Evolutionary conservation across 2,329 filamentous ascomycete species (phyloP).

Genomic region (Nemania diffusa): DNA sequence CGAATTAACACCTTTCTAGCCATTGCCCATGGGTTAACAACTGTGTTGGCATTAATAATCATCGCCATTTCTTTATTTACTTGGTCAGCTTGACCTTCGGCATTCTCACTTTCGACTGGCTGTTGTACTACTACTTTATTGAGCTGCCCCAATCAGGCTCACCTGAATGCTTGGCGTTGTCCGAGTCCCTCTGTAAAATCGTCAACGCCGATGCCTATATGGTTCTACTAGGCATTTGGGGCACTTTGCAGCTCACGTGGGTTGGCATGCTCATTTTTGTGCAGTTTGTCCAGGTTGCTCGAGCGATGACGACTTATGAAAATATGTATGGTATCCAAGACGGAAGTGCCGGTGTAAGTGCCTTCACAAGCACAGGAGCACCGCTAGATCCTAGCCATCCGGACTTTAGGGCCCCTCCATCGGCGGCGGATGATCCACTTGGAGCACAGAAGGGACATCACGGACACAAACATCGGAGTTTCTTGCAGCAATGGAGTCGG

Average conservation of each 20-base stretch:
- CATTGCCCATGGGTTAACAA: constrained; percentile 99
- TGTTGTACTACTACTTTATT: constrained; percentile 79
- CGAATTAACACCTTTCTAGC: constrained; percentile 57
- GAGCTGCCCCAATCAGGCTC: constrained; percentile 63
- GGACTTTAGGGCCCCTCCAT: constrained; percentile 62
- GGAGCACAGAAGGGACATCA: constrained; percentile 55
- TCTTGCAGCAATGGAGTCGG: constrained; percentile 81
- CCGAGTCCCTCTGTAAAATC: constrained; percentile 77
- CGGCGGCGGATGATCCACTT: constrained; percentile 54
- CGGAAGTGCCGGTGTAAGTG: constrained; percentile 64
- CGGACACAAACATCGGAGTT: constrained; percentile 68
- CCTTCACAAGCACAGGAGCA: constrained; percentile 81
- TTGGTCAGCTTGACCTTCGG: constrained; percentile 80
- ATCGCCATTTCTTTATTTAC: constrained; percentile 94
- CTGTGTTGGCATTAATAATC: constrained; percentile 94
- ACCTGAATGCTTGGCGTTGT: constrained; percentile 77
- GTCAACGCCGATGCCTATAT: constrained; percentile 87
- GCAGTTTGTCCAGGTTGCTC: constrained; percentile 89
- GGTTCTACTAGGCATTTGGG: constrained; percentile 82
- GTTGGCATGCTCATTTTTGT: constrained; percentile 97
- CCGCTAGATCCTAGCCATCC: constrained; percentile 75
- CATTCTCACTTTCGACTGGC: constrained; percentile 75
- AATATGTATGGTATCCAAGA: constrained; percentile 87
- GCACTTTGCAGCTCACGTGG: constrained; percentile 87
- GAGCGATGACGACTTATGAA: constrained; percentile 95